Conservation (phyloP, 2,329 filamentous ascomycete species). For the Aspergillus neotritici region DNA sequence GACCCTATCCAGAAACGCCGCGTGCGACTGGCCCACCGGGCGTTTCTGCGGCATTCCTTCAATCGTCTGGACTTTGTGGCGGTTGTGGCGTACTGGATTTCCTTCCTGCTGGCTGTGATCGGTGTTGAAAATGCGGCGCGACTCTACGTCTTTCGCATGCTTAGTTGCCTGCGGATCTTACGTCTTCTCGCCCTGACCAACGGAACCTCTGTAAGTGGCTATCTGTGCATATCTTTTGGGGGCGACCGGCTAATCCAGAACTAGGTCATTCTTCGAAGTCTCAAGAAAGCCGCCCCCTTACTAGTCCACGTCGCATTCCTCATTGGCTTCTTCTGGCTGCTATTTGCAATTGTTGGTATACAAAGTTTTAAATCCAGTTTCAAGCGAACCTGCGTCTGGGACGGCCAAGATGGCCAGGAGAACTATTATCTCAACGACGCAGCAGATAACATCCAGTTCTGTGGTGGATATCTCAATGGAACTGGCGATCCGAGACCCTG, state of each 20-base stretch:
- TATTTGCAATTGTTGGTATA: constrained; percentile 94
- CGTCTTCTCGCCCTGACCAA: constrained; percentile 86
- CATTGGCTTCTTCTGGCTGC: constrained; percentile 93
- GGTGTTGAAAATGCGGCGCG: constrained; percentile 65
- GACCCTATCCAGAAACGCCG: constrained; percentile 73
- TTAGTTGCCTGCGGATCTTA: constrained; percentile 89
- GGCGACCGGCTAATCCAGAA: constrained; percentile 11
- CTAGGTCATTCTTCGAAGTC: constrained; percentile 83
- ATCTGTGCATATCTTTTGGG: background rate
- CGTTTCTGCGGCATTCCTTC: constrained; percentile 91
- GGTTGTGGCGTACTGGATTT: constrained; percentile 91
- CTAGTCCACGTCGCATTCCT: constrained; percentile 90
- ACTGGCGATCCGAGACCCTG: constrained; percentile 59
- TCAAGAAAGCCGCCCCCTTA: constrained; percentile 90
- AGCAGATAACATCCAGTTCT: constrained; percentile 66
- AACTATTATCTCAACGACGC: constrained; percentile 44
- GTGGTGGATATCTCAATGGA: constrained; percentile 71
- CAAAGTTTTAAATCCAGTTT: constrained; percentile 91
- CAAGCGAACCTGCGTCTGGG: constrained; percentile 71
- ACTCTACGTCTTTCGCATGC: constrained; percentile 89
- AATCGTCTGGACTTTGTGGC: constrained; percentile 93
- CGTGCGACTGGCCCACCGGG: constrained; percentile 77
- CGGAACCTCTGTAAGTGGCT: constrained; percentile 70
- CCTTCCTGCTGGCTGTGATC: constrained; percentile 66
- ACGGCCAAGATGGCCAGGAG: constrained; percentile 50